These are phyloP conservation scores for Raphanus hybrid DNA, from an alignment of 441 rosid species.

Conservation along the genomic window DNA sequence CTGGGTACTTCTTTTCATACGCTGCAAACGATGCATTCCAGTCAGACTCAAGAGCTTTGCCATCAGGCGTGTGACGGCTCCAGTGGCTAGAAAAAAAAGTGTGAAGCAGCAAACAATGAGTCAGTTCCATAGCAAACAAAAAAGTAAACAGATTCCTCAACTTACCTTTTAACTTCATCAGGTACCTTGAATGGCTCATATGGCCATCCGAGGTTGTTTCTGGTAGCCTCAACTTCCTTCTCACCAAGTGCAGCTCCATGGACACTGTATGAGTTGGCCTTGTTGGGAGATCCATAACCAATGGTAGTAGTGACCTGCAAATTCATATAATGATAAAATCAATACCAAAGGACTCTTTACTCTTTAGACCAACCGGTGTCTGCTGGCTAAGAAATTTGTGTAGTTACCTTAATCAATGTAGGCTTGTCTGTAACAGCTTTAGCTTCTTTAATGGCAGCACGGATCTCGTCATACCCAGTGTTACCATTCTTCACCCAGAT, in stretches of 20 bases:
- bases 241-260: conserved; percentile 66
- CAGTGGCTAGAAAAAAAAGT: conserved; percentile 98
- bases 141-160: conserved; percentile 7
- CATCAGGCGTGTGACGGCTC: conserved; percentile 86
- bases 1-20: conserved; percentile 88
- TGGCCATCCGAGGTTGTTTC: conserved; percentile 68
- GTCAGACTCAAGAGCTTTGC: conserved; percentile 84
- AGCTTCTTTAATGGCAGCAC: conserved; percentile 69
- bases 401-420: conserved; percentile 47
- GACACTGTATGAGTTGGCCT: conserved; percentile 67
- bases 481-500: conserved; percentile 73
- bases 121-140: conserved; percentile 15
- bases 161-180: conserved; percentile 57
- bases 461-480: conserved; percentile 65
- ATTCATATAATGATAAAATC: conserved; percentile 11
- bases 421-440: conserved; percentile 61
- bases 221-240: conserved; percentile 68
- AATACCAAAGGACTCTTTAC: conserved; percentile 14
- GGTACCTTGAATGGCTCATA: conserved; percentile 67
- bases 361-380: not conserved
- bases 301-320: conserved; percentile 63
- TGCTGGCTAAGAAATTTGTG: not conserved
- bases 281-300: conserved; percentile 68
- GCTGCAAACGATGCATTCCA: conserved; percentile 90
- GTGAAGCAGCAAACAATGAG: conserved; percentile 11